Base-by-base conservation (phyloP, 73 alveolate species). In the Blepharisma japonicum region DNA sequence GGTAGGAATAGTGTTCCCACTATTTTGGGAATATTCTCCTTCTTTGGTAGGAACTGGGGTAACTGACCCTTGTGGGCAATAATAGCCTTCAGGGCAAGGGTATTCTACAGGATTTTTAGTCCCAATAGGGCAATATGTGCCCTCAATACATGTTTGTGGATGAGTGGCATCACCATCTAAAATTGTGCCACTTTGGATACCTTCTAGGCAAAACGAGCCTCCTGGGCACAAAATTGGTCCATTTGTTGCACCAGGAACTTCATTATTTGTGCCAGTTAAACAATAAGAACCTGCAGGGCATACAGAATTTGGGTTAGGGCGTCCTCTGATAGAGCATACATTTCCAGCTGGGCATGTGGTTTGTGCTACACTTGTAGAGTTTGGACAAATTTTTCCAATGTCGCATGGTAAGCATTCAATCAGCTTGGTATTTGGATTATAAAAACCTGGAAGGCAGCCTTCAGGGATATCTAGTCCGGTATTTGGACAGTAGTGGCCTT, bases 241-340 rank as follows among this genome's bases (percentile, higher is more conserved):
- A 68, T 89, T 81, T 55, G 83, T 55, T 8, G 94, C 47, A 77
- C 87, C 83, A 7, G 87, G 86, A 18, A 55, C 54, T n/a, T 91
- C 89, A 20, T 94, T 83, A 82, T 76, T 81, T 6, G 82, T 90
- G 6, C 95, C 95, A 42, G 55, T 77, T 6, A 89, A 71, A 54
- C 98, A 91, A 81, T 91, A 91, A 46, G 87, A 77, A 0, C 96
- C 96, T 50, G 94, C 91, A 0, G 83, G 84, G 68, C 98, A 91
- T 14, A 89, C 80, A 50, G 82, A 70, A 77, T 89, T 81, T 9
- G 94, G 91, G 25, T 84, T 74, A 45, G 88, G 82, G 48, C 86
- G 82, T n/a, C 90, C 89, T 11, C 66, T 77, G 55, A 68, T 80
- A 55, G 85, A 70, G 81, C 98, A 91, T 0, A 87, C 84, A 67